Percentiles rank a stretch among this genome's conserved stretches.
phyloP scores from a whole-genome alignment of 2,329 filamentous ascomycete species.

The Colletotrichum noveboracense region DNA sequence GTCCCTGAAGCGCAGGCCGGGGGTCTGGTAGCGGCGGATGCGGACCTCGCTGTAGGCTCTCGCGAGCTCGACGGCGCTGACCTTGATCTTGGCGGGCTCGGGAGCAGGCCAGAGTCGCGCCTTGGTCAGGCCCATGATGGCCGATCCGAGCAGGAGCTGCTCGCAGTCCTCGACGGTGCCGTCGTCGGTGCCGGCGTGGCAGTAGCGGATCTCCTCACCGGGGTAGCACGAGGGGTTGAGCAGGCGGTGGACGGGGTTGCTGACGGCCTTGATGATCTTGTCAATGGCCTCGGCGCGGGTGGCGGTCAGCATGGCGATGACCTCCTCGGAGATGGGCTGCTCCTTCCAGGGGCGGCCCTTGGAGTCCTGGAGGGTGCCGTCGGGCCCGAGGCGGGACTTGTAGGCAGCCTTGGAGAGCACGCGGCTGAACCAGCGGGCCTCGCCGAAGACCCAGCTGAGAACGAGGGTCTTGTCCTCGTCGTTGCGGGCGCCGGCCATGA shows the following conservation, averaged over 20 bases:
- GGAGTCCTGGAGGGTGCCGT: constrained; percentile 13
- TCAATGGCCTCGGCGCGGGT: constrained; percentile 18
- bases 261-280: constrained; percentile 19
- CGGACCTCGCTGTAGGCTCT: constrained; percentile 13
- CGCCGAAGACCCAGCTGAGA: constrained; percentile 18
- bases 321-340: constrained; percentile 14
- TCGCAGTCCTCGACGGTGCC: constrained; percentile 18
- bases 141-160: constrained; percentile 18
- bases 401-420: constrained; percentile 14
- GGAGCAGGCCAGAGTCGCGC: constrained; percentile 10
- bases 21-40: constrained; percentile 19
- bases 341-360: constrained; percentile 9
- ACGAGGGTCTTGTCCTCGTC: constrained; percentile 21
- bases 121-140: constrained; percentile 20
- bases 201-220: constrained; percentile 14
- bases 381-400: constrained; percentile 14
- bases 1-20: constrained; percentile 15
- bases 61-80: constrained; percentile 17
- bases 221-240: constrained; percentile 19
- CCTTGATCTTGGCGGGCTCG: constrained; percentile 14
- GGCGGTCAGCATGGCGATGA: constrained; percentile 11
- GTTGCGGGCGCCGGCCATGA: constrained; percentile 19
- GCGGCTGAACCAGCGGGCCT: constrained; percentile 19
- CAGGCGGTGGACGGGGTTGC: constrained; percentile 19
- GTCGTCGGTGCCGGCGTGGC: constrained; percentile 16